Base-by-base conservation (phyloP, 441 rosid species). In the Flueggea neowawraea region DNA sequence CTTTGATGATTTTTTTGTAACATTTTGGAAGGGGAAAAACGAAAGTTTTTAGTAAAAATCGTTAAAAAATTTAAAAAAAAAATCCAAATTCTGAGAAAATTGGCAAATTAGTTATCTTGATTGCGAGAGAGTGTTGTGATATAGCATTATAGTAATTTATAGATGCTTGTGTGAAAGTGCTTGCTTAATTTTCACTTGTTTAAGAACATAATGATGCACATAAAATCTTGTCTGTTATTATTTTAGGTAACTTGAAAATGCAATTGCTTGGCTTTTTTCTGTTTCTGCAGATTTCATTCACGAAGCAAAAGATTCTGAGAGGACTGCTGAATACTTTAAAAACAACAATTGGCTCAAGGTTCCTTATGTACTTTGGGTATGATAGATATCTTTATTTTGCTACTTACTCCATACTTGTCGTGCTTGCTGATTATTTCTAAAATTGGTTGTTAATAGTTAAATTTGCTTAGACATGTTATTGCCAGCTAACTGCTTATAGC, bases 251-350 rank as follows among this genome's bases (percentile, higher is more conserved):
- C 4, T 36, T 36, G 41, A 36, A 36, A 17, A 22, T 12, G 15
- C 22, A 43, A 13, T 53, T 53, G 15, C 5, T 53, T 53, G 12
- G n/a, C 16, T 53, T 9, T 53, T 12, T 28, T 28, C 12, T 39
- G 11, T 56, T 31, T 2, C 67, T 22, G 52, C 86, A 91, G 98
- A 93, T 87, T 93, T 93, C 77, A 76, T 81, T 57, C 90, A 84
- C 67, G 98, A 93, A 82, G 96, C 88, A 14, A 85, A 72, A 78
- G 90, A 88, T 76, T 79, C 90, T 13, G 96, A 86, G 77, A 85
- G 72, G 69, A 86, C 87, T 60, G 90, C 92, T 58, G 78, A 72
- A 58, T 79, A 88, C 76, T 89, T 91, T 52, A 78, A 74, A 66
- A 75, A 65, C 71, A 90, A 86, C 64, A 76, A 75, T 50, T 67